Conservation (phyloP, 2,329 filamentous ascomycete species). For the Cladosporium sp. region DNA sequence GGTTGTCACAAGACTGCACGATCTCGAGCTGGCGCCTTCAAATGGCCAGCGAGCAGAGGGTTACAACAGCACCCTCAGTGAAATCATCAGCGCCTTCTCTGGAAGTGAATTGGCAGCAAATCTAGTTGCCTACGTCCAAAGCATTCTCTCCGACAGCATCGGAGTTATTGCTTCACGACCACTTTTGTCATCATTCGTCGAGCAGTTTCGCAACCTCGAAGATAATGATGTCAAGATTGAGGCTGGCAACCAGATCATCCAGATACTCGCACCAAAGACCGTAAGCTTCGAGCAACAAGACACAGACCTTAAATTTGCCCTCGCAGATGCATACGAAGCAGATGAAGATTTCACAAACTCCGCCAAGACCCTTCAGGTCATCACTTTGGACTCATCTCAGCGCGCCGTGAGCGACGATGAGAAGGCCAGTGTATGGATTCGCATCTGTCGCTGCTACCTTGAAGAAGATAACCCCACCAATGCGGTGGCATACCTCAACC, state of each 20-base stretch:
- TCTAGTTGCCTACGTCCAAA: conserved; percentile 60
- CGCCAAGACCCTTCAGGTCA: conserved; percentile 73
- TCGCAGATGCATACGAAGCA: conserved; percentile 78
- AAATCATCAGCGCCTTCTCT: conserved; percentile 47
- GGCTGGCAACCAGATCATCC: conserved; percentile 67
- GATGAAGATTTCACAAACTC: conserved; percentile 77
- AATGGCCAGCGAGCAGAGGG: conserved; percentile 37
- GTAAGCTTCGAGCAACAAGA: conserved; percentile 82
- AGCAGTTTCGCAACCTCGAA: conserved; percentile 57
- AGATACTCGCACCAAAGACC: conserved; percentile 61
- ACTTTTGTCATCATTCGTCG: conserved; percentile 64
- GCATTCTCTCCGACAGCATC: conserved; percentile 63
- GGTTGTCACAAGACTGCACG: conserved; percentile 1
- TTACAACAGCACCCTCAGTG: conserved; percentile 56
- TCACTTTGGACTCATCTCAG: conserved; percentile 85
- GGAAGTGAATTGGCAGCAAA: conserved; percentile 52
- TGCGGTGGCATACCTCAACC: conserved; percentile 86
- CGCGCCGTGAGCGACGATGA: conserved; percentile 77
- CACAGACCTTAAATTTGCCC: conserved; percentile 70
- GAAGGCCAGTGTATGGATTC: conserved; percentile 82
- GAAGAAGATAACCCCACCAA: conserved; percentile 87
- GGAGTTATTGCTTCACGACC: conserved; percentile 73
- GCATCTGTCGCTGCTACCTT: conserved; percentile 89
- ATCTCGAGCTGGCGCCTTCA: conserved; percentile 5
- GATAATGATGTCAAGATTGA: conserved; percentile 66